Evolutionary conservation across 1,139 yeast species (phyloP).

Genomic region (Yamadazyma diddensiae): DNA sequence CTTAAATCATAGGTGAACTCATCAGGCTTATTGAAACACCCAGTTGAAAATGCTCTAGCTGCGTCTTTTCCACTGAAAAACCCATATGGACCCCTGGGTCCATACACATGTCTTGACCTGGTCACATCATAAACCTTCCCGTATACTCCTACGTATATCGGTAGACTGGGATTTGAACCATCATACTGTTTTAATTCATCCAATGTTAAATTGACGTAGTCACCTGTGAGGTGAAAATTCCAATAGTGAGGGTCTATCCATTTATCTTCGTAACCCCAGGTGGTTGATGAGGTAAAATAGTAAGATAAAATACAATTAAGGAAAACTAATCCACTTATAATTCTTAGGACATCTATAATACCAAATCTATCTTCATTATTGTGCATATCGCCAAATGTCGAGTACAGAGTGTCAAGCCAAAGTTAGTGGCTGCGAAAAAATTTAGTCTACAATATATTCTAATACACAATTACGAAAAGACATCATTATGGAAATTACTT

Average conservation of each 20-base stretch:
- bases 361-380: constrained; percentile 15
- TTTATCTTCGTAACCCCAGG: constrained; percentile 57
- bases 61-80: constrained; percentile 67
- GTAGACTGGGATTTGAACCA: constrained; percentile 50
- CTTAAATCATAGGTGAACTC: constrained; percentile 68
- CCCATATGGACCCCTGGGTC: constrained; percentile 62
- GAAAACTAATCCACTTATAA: constrained; percentile 46
- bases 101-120: constrained; percentile 53
- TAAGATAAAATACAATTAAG: constrained; percentile 50
- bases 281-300: constrained; percentile 45
- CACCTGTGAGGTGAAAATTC: constrained; percentile 20
- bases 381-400: too few species aligned
- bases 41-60: constrained; percentile 75
- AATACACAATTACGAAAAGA: constrained; percentile 6
- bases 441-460: neutral
- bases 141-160: constrained; percentile 62
- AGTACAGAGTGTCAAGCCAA: neutral
- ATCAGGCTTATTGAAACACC: constrained; percentile 59
- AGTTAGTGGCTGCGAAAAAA: neutral
- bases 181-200: constrained; percentile 49
- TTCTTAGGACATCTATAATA: constrained; percentile 40
- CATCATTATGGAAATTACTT: constrained; percentile 23
- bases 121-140: constrained; percentile 74
- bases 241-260: constrained; percentile 47
- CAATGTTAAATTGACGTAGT: constrained; percentile 35